phyloP scores from a whole-genome alignment of 208 protist genomes.

The Leishmania lainsoni region DNA sequence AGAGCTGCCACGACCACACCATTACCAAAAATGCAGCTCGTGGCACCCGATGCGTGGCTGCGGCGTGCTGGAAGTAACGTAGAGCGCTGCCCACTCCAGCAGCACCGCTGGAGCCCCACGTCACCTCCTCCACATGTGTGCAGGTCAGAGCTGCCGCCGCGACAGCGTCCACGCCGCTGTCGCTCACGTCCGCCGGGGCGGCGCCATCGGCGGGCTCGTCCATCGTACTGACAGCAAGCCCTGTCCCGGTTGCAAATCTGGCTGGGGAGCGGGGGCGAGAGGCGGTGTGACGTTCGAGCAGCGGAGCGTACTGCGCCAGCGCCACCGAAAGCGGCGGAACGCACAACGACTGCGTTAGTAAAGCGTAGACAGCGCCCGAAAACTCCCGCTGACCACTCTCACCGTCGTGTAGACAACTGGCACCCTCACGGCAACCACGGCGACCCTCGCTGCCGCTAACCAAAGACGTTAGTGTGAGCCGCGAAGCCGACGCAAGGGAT shows the following conservation, averaged over 20 bases:
- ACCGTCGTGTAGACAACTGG: not conserved
- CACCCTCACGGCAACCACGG: not conserved
- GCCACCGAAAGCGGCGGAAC: conserved; percentile 16
- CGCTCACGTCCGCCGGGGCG: not conserved
- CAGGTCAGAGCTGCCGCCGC: conserved; percentile 9
- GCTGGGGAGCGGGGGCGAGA: not conserved
- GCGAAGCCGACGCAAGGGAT: conserved; percentile 6
- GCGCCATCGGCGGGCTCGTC: not conserved
- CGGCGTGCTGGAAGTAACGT: conserved; percentile 51
- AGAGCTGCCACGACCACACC: conserved; percentile 65
- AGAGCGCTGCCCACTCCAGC: conserved; percentile 31
- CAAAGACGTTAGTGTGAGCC: conserved; percentile 3
- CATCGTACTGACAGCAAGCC: not conserved
- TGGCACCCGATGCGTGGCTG: conserved; percentile 32
- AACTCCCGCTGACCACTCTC: not conserved
- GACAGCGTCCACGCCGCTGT: not conserved
- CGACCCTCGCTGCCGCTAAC: not conserved
- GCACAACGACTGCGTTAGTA: conserved; percentile 13
- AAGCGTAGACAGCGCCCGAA: not conserved
- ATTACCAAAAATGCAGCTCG: conserved; percentile 49
- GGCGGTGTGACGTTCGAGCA: not conserved
- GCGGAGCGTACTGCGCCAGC: conserved; percentile 18
- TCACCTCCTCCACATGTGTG: conserved; percentile 43
- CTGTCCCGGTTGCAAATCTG: not conserved
- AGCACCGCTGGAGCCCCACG: conserved; percentile 60